Conservation (phyloP, 2,329 filamentous ascomycete species). For the Leptographium lundbergii region DNA sequence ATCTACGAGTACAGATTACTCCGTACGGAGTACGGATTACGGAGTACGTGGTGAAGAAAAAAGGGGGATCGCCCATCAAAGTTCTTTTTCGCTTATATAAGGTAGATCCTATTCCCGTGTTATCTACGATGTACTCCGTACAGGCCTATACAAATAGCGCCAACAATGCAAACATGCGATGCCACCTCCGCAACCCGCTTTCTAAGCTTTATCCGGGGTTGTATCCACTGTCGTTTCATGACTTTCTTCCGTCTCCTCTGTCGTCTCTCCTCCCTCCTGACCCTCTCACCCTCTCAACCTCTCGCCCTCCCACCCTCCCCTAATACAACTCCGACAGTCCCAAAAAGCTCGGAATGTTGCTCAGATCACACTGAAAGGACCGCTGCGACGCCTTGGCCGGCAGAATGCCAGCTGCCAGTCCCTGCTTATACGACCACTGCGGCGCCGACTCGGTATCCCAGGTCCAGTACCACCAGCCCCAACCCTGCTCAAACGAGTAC, state of each 20-base stretch:
- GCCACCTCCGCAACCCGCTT: not conserved
- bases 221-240: not conserved
- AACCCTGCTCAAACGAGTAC: constrained; percentile 80
- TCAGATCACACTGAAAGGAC: constrained; percentile 52
- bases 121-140: too few relatives aligned
- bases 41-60: too few relatives aligned
- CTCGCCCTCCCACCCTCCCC: too few relatives aligned
- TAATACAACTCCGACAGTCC: constrained; percentile 39
- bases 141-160: too few relatives aligned
- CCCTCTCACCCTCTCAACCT: too few relatives aligned
- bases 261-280: not conserved
- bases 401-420: constrained; percentile 64
- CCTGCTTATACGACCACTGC: constrained; percentile 88
- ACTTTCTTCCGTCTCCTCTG: not conserved
- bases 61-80: too few relatives aligned
- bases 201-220: not conserved
- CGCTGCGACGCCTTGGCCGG: constrained; percentile 61
- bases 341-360: constrained; percentile 39
- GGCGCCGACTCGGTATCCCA: constrained; percentile 61
- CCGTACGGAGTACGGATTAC: too few relatives aligned
- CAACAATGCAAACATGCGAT: not conserved
- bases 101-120: too few relatives aligned
- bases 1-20: too few relatives aligned
- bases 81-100: too few relatives aligned
- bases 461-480: constrained; percentile 99